Percentiles rank a stretch among this genome's conserved stretches.
These are phyloP conservation scores for Ustulina deusta DNA, from an alignment of 2,329 filamentous ascomycete species.

Conservation along the genomic window DNA sequence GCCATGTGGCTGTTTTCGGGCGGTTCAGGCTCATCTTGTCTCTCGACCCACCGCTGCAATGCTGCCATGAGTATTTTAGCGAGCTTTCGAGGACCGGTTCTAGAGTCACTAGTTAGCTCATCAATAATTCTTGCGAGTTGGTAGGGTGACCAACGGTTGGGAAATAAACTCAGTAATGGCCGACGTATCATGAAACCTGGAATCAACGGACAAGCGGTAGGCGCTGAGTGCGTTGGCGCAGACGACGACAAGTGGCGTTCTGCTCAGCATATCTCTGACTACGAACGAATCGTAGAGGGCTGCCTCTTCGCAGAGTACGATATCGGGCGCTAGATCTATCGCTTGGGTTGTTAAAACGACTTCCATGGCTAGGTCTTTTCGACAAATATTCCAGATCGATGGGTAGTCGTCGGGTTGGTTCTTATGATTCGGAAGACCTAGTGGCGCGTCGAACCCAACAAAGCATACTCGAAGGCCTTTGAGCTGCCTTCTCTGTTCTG, in stretches of 20 bases:
- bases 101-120: conserved; percentile 30
- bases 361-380: conserved; percentile 31
- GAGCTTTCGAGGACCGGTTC: conserved; percentile 54
- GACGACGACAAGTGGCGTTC: conserved; percentile 50
- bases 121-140: neutral
- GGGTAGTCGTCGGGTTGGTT: conserved; percentile 18
- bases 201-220: conserved; percentile 40
- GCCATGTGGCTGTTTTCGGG: conserved; percentile 9
- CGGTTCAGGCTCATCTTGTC: conserved; percentile 13
- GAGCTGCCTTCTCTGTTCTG: conserved; percentile 25
- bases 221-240: conserved; percentile 51
- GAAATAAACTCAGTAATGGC: conserved; percentile 54
- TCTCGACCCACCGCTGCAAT: conserved; percentile 34
- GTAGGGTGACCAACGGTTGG: conserved; percentile 51
- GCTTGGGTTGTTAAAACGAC: conserved; percentile 25
- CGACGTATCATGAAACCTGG: conserved; percentile 34
- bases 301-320: conserved; percentile 44
- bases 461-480: conserved; percentile 34
- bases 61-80: conserved; percentile 48
- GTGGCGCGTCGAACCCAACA: conserved; percentile 26
- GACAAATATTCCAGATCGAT: conserved; percentile 34
- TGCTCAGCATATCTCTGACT: conserved; percentile 19
- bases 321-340: conserved; percentile 37
- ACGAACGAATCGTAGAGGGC: conserved; percentile 32
- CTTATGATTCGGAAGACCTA: conserved; percentile 22